Evolutionary conservation across 345 rosid species (phyloP), one percentile per base, ranked within the genome.

Genomic region (Brassica juncea): DNA sequence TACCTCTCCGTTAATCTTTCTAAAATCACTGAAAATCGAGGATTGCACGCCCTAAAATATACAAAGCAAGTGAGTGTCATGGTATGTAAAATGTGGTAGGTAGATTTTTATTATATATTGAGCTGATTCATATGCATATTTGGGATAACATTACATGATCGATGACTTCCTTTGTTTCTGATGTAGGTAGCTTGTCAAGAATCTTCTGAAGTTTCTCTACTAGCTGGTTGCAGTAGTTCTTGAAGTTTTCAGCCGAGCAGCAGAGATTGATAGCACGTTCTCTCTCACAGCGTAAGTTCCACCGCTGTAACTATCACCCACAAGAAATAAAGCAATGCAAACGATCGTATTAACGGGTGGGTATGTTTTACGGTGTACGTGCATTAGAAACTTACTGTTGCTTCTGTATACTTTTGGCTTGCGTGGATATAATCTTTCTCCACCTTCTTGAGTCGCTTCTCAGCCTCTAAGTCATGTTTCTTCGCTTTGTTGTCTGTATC

Each of bases 401-500:
- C 21, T 52, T 52, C 57, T 52, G 6, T 5, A 74, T 72, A 23
- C 60, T 62, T 71, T 28, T 69, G 71, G 8, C 31, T 25, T 70
- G 32, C 15, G 78, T 70, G 75, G 58, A 77, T 75, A 63, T 77
- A 49, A 28, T 54, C 80, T 77, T 62, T 61, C 32, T 77, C 74
- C 62, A 77, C 28, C 55, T 70, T 69, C 4, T 47, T 64, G 32
- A 71, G 75, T 52, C 66, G 71, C 23, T 63, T 77, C 70, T 64
- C 59, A 35, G 76, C 81, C 35, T 77, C 76, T 2, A 34, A 34
- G 66, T 54, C 37, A 0, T 35, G 71, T 61, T 44, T 76, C 74
- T 69, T 60, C 11, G 9, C 0, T 8, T 59, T 59, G 52, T 5
- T 60, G 30, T 28, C 32, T 37, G 5, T 7, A 21, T 27, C 8